A percentile compares a stretch with the other conserved stretches of the same genome.
phyloP scores from a whole-genome alignment of 805 yeast genomes.

The Cyberlindnera veronae region DNA sequence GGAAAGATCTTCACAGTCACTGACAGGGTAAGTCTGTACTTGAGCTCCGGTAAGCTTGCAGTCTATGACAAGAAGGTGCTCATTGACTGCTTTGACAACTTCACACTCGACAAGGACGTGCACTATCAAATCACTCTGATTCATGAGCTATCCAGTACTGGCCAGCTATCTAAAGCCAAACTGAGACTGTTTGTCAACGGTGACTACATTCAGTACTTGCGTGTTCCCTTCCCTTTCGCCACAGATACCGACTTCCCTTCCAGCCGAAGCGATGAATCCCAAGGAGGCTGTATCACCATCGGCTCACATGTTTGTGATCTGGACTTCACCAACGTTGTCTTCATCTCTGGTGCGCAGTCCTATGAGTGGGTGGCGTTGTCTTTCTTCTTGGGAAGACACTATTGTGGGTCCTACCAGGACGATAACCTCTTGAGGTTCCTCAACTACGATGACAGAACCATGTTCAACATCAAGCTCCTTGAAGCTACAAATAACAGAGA shows the following conservation, averaged over 20 bases:
- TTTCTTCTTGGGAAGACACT: slow-evolving; percentile 45
- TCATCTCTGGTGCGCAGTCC: slow-evolving; percentile 36
- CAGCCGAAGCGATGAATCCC: background rate
- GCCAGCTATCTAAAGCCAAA: slow-evolving; percentile 15
- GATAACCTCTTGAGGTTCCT: slow-evolving; percentile 37
- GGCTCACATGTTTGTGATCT: slow-evolving; percentile 18
- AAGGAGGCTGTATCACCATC: no score
- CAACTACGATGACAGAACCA: slow-evolving; percentile 34
- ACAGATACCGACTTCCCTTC: slow-evolving; percentile 5
- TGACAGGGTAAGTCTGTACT: slow-evolving; percentile 19
- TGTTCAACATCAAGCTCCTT: slow-evolving; percentile 33
- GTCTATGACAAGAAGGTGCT: slow-evolving; percentile 18
- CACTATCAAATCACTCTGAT: slow-evolving; percentile 22
- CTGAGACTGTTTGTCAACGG: slow-evolving; percentile 19
- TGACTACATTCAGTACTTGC: slow-evolving; percentile 18
- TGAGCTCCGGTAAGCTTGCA: slow-evolving; percentile 33
- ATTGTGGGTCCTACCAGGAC: slow-evolving; percentile 44
- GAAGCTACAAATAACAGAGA: slow-evolving; percentile 28
- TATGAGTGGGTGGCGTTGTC: slow-evolving; percentile 52
- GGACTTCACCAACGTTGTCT: slow-evolving; percentile 31
- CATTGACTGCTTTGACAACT: slow-evolving; percentile 17
- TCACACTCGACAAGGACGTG: slow-evolving; percentile 12
- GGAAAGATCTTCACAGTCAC: slow-evolving; percentile 28
- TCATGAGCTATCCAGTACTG: slow-evolving; percentile 16
- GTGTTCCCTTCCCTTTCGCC: slow-evolving; percentile 21